These are phyloP conservation scores for Puccinia polysora DNA, from an alignment of 1,284 basidiomycete genomes.

Conservation along the genomic window DNA sequence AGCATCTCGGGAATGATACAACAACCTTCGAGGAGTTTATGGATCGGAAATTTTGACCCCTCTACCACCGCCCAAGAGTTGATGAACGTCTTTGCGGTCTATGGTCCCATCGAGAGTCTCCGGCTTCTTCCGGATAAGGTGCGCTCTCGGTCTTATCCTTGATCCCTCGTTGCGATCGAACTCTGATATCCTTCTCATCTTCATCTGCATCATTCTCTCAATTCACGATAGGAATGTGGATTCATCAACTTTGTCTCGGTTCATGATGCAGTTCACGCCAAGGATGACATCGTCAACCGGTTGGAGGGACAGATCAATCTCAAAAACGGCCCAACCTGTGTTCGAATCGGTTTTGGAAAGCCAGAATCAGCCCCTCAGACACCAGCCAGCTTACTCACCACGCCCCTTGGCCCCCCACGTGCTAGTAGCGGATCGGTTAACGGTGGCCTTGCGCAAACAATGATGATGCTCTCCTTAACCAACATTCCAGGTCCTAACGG, in stretches of 20 bases:
- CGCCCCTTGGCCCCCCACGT: conserved; percentile 47
- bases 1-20: conserved; percentile 55
- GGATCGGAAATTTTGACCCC: conserved; percentile 95
- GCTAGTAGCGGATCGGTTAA: conserved; percentile 59
- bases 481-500: conserved; percentile 45
- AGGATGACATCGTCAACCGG: conserved; percentile 91
- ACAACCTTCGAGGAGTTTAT: conserved; percentile 86
- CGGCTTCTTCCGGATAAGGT: conserved; percentile 93
- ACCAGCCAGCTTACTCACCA: conserved; percentile 63
- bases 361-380: conserved; percentile 86
- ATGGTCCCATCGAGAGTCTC: conserved; percentile 92
- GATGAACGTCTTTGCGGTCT: conserved; percentile 87
- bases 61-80: conserved; percentile 89
- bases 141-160: too few species aligned
- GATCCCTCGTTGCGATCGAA: too few species aligned
- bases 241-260: conserved; percentile 98
- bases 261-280: conserved; percentile 85
- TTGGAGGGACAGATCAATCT: conserved; percentile 82
- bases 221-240: conserved; percentile 74
- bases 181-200: conserved; percentile 29
- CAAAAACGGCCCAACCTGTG: conserved; percentile 84
- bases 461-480: conserved; percentile 49
- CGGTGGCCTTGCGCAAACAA: conserved; percentile 51
- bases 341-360: conserved; percentile 95
- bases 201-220: neutral